These are phyloP conservation scores for Haplosporangium sp. DNA, from an alignment of 371 early-diverging fungal species.

Conservation along the genomic window DNA sequence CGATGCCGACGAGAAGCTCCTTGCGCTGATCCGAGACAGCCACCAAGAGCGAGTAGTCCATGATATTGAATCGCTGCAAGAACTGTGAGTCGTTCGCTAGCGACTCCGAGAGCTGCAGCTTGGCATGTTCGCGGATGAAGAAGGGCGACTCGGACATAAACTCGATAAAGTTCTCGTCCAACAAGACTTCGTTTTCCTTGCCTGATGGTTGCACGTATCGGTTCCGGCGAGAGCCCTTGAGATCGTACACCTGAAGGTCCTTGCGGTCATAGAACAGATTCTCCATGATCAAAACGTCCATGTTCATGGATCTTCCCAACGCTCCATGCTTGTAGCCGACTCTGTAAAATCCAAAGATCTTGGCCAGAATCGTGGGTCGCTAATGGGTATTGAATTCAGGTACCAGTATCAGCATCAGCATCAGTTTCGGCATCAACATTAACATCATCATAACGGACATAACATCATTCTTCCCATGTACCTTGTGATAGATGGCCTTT, in stretches of 20 bases:
- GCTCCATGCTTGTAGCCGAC: constrained; percentile 86
- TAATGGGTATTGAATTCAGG: constrained; percentile 20
- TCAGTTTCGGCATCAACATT: not conserved
- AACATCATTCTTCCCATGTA: constrained; percentile 15
- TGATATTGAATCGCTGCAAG: constrained; percentile 86
- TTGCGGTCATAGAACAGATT: constrained; percentile 90
- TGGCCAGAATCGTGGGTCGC: constrained; percentile 89
- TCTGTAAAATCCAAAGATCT: constrained; percentile 94
- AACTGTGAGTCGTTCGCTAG: constrained; percentile 93
- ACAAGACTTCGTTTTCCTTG: constrained; percentile 83
- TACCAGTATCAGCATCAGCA: not conserved
- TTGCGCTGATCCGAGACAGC: constrained; percentile 84
- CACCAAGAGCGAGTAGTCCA: constrained; percentile 94
- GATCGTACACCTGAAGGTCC: constrained; percentile 85
- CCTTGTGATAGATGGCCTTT: constrained; percentile 83
- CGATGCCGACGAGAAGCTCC: constrained; percentile 93
- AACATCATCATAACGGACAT: no score
- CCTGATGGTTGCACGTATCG: constrained; percentile 91
- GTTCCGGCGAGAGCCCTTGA: constrained; percentile 96
- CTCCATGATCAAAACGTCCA: constrained; percentile 96
- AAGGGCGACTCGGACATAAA: constrained; percentile 86
- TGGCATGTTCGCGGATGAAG: constrained; percentile 89
- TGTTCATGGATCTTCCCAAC: constrained; percentile 82
- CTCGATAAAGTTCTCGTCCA: constrained; percentile 94
- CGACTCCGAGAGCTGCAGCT: constrained; percentile 80